These are phyloP conservation scores for Cicer bijugum DNA, from an alignment of 306 rosid species.

Conservation along the genomic window DNA sequence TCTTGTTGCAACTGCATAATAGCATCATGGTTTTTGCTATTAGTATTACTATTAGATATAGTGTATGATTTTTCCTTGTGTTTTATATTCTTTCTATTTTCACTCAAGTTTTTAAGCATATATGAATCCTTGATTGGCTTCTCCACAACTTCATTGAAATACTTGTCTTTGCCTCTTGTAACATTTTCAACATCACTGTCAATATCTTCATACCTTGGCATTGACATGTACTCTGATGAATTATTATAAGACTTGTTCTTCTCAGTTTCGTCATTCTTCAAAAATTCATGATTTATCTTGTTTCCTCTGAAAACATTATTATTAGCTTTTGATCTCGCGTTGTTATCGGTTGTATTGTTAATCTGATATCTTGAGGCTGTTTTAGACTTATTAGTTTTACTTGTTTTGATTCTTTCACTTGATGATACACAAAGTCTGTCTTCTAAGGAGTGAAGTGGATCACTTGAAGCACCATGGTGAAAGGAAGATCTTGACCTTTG, in stretches of 20 bases:
- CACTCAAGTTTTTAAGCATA: constrained; percentile 35
- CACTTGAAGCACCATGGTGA: constrained; percentile 47
- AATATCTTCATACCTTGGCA: too few species aligned
- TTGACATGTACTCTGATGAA: neutral
- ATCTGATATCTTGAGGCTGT: constrained; percentile 36
- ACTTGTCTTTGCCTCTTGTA: constrained; percentile 42
- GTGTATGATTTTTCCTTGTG: neutral
- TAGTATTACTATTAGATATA: constrained; percentile 39
- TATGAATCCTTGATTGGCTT: constrained; percentile 27
- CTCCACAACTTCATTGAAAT: constrained; percentile 26
- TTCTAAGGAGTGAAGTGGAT: constrained; percentile 45
- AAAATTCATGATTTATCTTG: neutral
- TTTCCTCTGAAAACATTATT: constrained; percentile 21
- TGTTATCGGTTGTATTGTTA: constrained; percentile 19
- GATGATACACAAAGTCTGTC: constrained; percentile 49
- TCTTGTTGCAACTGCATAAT: constrained; percentile 22
- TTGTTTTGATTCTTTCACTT: constrained; percentile 43
- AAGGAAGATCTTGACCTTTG: constrained; percentile 58
- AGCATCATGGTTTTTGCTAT: constrained; percentile 26
- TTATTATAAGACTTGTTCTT: neutral
- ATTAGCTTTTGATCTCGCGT: neutral
- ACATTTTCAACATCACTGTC: neutral
- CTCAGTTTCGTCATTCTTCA: neutral
- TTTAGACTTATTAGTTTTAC: constrained; percentile 46
- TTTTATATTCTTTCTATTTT: constrained; percentile 28